Evolutionary conservation across 805 yeast species (phyloP).

Genomic region (Metschnikowia proteae): DNA sequence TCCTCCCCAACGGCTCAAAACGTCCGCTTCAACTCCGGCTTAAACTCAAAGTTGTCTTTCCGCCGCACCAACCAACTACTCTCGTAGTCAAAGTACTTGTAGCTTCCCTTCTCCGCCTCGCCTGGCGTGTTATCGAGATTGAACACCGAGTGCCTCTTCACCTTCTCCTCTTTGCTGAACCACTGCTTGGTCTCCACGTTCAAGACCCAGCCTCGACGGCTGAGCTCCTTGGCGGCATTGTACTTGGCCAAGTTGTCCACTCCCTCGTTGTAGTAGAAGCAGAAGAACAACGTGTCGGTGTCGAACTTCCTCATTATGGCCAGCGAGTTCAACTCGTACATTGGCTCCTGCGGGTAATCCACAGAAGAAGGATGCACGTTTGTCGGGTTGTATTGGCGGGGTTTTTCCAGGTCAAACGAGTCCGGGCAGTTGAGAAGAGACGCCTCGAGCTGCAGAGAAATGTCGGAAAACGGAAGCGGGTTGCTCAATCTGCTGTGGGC

Average conservation of each 20-base stretch:
- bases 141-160: conserved; percentile 27
- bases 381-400: conserved; percentile 70
- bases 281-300: conserved; percentile 83
- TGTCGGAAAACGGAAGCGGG: conserved; percentile 52
- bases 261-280: conserved; percentile 73
- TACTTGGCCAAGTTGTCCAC: conserved; percentile 33
- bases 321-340: conserved; percentile 60
- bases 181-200: conserved; percentile 73
- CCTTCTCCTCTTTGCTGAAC: conserved; percentile 68
- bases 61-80: conserved; percentile 49
- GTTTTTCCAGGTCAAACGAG: conserved; percentile 83
- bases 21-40: conserved; percentile 28
- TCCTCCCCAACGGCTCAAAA: conserved; percentile 12
- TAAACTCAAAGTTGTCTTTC: conserved; percentile 37
- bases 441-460: conserved; percentile 61
- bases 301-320: conserved; percentile 67
- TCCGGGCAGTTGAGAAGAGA: conserved; percentile 90
- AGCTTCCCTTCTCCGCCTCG: conserved; percentile 42
- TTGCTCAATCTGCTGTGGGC: conserved; percentile 43
- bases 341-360: conserved; percentile 85
- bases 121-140: conserved; percentile 23
- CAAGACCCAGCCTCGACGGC: conserved; percentile 76
- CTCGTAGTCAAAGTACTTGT: conserved; percentile 85
- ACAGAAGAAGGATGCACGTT: conserved; percentile 87
- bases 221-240: conserved; percentile 75